Evolutionary conservation across 176 grass and related monocot genomes (phyloP).

Genomic region (Sorghum bicolor): DNA sequence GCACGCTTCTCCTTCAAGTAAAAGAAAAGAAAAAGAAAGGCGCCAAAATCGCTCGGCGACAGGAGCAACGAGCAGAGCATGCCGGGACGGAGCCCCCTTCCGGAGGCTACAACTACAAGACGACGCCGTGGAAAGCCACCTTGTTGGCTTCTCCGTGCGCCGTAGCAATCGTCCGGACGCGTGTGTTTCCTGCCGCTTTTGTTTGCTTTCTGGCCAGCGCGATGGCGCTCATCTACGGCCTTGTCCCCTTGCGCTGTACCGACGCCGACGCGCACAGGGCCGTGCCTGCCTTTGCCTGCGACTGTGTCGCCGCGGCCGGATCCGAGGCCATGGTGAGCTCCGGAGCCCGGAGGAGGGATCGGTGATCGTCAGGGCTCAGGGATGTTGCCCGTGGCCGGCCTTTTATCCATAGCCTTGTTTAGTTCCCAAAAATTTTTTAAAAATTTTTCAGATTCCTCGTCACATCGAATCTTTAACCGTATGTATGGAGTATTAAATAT

Average conservation of each 20-base stretch:
- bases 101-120: slow-evolving; percentile 10
- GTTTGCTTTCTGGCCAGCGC: background rate
- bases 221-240: background rate
- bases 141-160: slow-evolving; percentile 13
- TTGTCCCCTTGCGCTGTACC: slow-evolving; percentile 17
- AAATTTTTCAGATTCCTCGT: too few species aligned
- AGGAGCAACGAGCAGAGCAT: background rate
- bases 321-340: background rate
- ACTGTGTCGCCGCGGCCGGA: slow-evolving; percentile 22
- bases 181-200: background rate
- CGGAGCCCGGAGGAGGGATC: background rate
- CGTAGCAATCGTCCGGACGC: background rate
- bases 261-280: background rate
- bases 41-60: background rate
- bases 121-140: background rate
- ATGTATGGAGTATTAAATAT: too few species aligned
- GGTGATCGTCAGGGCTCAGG: background rate
- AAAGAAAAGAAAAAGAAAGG: too few species aligned
- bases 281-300: background rate
- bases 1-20: background rate
- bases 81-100: background rate
- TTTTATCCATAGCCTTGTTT: too few species aligned
- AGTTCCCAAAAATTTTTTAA: too few species aligned
- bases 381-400: background rate
- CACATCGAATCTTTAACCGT: too few species aligned